Base-by-base conservation (phyloP, 768 basidiomycete species). In the Termitomyces sp. region DNA sequence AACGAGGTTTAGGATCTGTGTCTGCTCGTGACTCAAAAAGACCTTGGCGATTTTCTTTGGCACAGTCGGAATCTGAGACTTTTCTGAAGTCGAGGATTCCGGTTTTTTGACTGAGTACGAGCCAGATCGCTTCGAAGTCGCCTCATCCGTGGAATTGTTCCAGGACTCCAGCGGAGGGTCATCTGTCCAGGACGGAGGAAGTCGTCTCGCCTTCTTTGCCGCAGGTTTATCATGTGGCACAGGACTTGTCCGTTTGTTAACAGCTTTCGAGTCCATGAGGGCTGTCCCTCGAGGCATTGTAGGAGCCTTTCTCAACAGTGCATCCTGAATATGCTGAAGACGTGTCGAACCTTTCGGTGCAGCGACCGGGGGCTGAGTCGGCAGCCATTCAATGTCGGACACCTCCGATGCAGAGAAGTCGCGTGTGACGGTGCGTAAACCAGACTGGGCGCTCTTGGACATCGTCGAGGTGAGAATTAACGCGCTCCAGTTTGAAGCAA, bases 21-120 rank as follows among this genome's bases (percentile, higher is more conserved):
- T 86, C 73, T 99, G 97, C 68, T 98, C 95, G 59, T 81, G 73
- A 71, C 94, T 96, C 59, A 98, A 77, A 62, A 83, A 81, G 20
- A 94, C 72, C 2, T 72, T 61, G 2, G 81, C 65, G 5, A 77
- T 59, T 54, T 77, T 75, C 58, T 73, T 71, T 22, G 63, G 55
- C 36, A 63, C 58, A 24, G 65, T 54, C 18, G 64, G 20, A 36
- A n/a, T 36, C 31, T 46, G 20, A 16, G 67, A 18, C 20, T 59
- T 57, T 7, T 63, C 55, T 22, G 62, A 46, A 9, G 61, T 42
- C 36, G 58, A 34, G 6, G 57, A 37, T 52, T 56, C 39, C 8
- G 55, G 61, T 2, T 57, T 58, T 12, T 56, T 55, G 6, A 64
- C 27, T 16, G 53, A 50, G 13, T 66, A 58, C 27, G 37, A 27